Conservation (phyloP, 805 yeast genomes). For the Pichia membranifaciens region DNA sequence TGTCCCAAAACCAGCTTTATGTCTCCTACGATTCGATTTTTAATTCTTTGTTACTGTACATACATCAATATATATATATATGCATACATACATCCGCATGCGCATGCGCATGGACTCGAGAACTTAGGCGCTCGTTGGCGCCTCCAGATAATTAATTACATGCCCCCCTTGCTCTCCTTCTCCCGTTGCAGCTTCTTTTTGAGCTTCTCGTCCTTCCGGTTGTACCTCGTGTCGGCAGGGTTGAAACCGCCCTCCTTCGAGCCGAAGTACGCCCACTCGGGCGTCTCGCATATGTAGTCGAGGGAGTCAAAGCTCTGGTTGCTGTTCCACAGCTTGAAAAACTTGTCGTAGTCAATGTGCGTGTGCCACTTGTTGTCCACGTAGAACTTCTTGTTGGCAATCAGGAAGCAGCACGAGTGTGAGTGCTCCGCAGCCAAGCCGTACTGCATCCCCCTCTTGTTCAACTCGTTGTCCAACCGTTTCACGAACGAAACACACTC, state of each 20-base stretch:
- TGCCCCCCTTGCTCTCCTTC: not conserved
- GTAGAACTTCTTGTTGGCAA: conserved; percentile 70
- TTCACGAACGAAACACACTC: conserved; percentile 77
- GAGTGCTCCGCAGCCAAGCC: conserved; percentile 94
- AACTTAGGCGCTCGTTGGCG: too few species aligned
- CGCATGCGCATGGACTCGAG: too few species aligned
- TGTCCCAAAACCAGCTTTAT: too few species aligned
- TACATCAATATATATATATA: not conserved
- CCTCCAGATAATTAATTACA: not conserved
- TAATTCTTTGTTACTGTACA: not conserved
- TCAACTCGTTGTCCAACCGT: conserved; percentile 54
- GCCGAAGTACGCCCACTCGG: conserved; percentile 90
- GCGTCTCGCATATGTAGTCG: conserved; percentile 79
- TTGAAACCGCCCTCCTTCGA: conserved; percentile 81
- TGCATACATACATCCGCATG: not conserved
- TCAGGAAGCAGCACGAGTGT: conserved; percentile 84
- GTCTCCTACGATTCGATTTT: too few species aligned
- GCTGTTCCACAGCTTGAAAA: conserved; percentile 57
- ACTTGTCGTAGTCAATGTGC: conserved; percentile 75
- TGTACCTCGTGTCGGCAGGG: conserved; percentile 71
- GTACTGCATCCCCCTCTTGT: conserved; percentile 61
- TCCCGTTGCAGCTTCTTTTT: conserved; percentile 37
- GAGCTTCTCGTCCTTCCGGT: conserved; percentile 55
- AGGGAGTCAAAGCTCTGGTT: conserved; percentile 68
- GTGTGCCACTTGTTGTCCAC: conserved; percentile 77